Evolutionary conservation across 148 eudicot species (phyloP).

Genomic region (Silene uniflora): DNA sequence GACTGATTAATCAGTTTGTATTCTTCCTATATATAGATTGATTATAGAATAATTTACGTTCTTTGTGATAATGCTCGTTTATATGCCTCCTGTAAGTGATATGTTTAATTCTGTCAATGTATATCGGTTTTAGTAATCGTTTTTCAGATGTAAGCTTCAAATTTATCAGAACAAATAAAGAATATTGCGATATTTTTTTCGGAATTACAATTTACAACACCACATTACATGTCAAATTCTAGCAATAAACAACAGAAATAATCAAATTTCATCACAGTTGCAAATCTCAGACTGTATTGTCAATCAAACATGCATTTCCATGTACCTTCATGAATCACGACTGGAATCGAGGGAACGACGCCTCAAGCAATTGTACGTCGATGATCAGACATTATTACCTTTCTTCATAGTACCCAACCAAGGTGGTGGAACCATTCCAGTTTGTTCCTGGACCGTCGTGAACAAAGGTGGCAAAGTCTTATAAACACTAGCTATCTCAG

Average conservation of each 20-base stretch:
- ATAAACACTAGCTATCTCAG: constrained; percentile 43
- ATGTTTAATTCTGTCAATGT: no score
- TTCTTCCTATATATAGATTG: constrained; percentile 1
- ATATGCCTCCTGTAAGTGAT: no score
- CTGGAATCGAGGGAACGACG: no score
- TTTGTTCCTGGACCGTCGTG: constrained; percentile 53
- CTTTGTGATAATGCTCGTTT: no score
- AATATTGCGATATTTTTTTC: not conserved
- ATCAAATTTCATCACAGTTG: not conserved
- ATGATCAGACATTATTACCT: not conserved
- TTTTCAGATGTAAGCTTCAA: no score
- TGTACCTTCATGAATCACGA: no score
- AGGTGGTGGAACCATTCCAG: constrained; percentile 55
- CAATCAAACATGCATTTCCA: no score
- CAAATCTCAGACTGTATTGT: not conserved
- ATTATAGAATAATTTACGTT: not conserved
- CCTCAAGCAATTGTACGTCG: not conserved
- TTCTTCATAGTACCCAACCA: constrained; percentile 48
- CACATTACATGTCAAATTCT: not conserved
- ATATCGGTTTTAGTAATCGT: no score
- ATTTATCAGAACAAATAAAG: no score
- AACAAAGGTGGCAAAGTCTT: constrained; percentile 55
- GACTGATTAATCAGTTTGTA: constrained; percentile 20
- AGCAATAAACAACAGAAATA: not conserved
- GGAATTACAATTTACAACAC: not conserved